phyloP scores from a whole-genome alignment of 2,329 filamentous ascomycete genomes.

The Xylaria sp. region DNA sequence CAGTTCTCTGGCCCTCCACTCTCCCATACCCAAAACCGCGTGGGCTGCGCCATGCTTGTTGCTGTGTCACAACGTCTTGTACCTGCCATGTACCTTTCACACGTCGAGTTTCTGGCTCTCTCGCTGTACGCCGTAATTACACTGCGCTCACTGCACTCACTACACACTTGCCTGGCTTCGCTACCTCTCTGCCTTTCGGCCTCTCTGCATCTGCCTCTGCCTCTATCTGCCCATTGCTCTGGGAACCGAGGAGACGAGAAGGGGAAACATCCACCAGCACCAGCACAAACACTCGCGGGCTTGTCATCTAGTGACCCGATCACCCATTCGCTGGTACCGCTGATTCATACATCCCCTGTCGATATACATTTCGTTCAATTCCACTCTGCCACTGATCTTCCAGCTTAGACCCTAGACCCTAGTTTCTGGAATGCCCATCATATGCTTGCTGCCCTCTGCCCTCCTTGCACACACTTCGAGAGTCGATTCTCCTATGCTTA shows the following conservation, averaged over 20 bases:
- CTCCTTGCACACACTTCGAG: constrained; percentile 12
- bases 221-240: constrained; percentile 22
- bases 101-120: constrained; percentile 11
- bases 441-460: constrained; percentile 23
- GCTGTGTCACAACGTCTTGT: constrained; percentile 45
- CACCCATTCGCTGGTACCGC: constrained; percentile 31
- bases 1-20: constrained; percentile 32
- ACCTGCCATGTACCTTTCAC: constrained; percentile 43
- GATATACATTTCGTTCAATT: constrained; percentile 23
- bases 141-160: background rate
- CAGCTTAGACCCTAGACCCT: constrained; percentile 21
- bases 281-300: constrained; percentile 29
- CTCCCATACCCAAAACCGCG: constrained; percentile 35
- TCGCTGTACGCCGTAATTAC: background rate
- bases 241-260: constrained; percentile 16
- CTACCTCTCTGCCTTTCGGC: constrained; percentile 15
- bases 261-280: constrained; percentile 29
- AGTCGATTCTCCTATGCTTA: constrained; percentile 15
- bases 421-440: constrained; percentile 13
- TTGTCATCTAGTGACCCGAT: constrained; percentile 12
- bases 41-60: constrained; percentile 39
- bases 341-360: constrained; percentile 34
- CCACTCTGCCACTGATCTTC: constrained; percentile 23
- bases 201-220: constrained; percentile 14
- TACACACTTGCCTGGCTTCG: constrained; percentile 24